These are phyloP conservation scores for Pyrenopolyporus hunteri DNA, from an alignment of 495 filamentous ascomycete genomes.

Conservation along the genomic window DNA sequence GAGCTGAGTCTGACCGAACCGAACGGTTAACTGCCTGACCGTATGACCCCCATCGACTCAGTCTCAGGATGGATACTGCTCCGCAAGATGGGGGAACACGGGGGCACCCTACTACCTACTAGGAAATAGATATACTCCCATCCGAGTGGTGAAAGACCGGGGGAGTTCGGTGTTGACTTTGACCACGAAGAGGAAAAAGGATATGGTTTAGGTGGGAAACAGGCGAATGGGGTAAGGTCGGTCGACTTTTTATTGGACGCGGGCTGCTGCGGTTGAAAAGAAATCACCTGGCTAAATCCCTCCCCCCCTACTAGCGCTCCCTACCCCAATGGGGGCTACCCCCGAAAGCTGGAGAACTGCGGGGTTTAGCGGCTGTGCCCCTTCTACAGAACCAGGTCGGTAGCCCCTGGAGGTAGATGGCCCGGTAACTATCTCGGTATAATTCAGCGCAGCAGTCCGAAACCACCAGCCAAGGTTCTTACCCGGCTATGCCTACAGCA, in stretches of 20 bases:
- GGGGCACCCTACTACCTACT: background rate
- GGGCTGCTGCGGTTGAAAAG: slow-evolving; percentile 29
- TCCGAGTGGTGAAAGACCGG: background rate
- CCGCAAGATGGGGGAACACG: background rate
- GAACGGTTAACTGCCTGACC: too few species aligned
- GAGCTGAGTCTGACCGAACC: background rate
- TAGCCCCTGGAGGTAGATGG: too few species aligned
- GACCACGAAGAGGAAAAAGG: slow-evolving; percentile 1
- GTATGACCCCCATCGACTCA: background rate
- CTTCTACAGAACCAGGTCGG: background rate
- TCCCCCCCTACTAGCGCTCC: slow-evolving; percentile 25
- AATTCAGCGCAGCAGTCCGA: background rate
- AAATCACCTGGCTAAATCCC: too few species aligned
- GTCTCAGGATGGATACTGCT: background rate
- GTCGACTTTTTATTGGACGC: too few species aligned
- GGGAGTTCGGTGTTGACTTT: background rate
- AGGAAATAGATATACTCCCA: background rate
- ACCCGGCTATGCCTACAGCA: slow-evolving; percentile 2
- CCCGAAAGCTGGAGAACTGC: slow-evolving; percentile 16
- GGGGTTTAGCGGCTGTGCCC: slow-evolving; percentile 29
- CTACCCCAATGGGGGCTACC: slow-evolving; percentile 3
- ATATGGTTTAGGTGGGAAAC: background rate
- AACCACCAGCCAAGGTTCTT: slow-evolving; percentile 14
- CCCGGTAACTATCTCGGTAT: too few species aligned
- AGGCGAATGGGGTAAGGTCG: background rate